phyloP scores from a whole-genome alignment of 257 asterid species.

The Capsicum pubescens region DNA sequence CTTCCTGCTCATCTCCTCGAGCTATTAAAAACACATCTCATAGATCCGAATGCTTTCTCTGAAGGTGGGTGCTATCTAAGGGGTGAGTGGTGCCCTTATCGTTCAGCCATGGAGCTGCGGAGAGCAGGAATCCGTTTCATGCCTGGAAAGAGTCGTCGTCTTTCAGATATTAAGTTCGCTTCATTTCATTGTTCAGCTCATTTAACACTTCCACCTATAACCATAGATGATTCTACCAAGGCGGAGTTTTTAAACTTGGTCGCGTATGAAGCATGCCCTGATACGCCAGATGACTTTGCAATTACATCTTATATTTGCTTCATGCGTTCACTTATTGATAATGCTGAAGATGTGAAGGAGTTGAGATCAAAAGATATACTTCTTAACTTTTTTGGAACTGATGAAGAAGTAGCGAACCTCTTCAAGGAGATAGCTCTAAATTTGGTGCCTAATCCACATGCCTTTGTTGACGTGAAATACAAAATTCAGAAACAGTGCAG shows the following conservation, averaged over 20 bases:
- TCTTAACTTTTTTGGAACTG: slow-evolving; percentile 22
- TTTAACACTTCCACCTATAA: slow-evolving; percentile 13
- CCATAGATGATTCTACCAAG: slow-evolving; percentile 25
- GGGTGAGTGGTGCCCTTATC: not conserved
- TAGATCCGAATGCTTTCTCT: not conserved
- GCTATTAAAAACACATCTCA: not conserved
- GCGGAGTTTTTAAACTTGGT: slow-evolving; percentile 17
- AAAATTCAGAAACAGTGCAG: not conserved
- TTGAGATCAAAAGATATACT: slow-evolving; percentile 16
- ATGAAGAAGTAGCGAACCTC: slow-evolving; percentile 18
- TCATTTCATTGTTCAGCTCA: not conserved
- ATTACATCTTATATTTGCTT: slow-evolving; percentile 19
- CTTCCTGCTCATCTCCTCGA: slow-evolving; percentile 21
- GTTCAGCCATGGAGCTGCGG: not conserved
- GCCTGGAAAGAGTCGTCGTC: not conserved
- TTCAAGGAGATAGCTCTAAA: slow-evolving; percentile 21
- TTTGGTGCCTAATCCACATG: not conserved
- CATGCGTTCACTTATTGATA: slow-evolving; percentile 26
- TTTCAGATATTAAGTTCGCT: not conserved
- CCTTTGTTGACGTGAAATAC: not conserved
- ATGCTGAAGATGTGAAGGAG: slow-evolving; percentile 13
- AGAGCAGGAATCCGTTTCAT: slow-evolving; percentile 15
- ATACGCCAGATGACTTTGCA: not conserved
- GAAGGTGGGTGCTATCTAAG: not conserved
- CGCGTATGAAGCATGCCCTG: slow-evolving; percentile 25